These are phyloP conservation scores for Fistulifera solaris DNA, from an alignment of 108 stramenopile genomes.

Conservation along the genomic window DNA sequence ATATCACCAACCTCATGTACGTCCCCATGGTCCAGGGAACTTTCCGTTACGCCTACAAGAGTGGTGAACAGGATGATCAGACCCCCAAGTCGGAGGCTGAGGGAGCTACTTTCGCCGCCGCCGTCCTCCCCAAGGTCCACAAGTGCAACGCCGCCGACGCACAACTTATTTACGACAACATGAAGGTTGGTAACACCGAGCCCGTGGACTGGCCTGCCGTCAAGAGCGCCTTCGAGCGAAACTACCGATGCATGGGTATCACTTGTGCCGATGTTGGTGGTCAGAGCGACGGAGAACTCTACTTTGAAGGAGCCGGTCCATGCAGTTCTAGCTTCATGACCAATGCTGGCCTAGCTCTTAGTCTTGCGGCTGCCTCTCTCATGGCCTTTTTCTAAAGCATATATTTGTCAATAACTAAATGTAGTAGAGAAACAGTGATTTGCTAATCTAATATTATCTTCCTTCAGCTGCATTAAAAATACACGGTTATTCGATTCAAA, in stretches of 20 bases:
- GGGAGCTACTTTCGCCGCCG: constrained; percentile 66
- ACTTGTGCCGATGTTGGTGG: constrained; percentile 60
- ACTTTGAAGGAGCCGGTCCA: constrained; percentile 25
- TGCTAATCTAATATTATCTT: no score
- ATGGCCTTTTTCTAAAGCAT: no score
- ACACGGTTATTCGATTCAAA: no score
- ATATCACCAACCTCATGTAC: constrained; percentile 46
- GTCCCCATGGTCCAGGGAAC: constrained; percentile 71
- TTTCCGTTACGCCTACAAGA: constrained; percentile 53
- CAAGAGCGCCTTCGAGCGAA: constrained; percentile 57
- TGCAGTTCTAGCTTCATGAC: constrained; percentile 7
- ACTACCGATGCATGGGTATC: constrained; percentile 52
- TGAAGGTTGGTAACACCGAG: constrained; percentile 32
- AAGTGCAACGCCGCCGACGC: constrained; percentile 40
- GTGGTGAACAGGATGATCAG: constrained; percentile 17
- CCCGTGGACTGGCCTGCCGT: constrained; percentile 29
- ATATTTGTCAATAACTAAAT: no score
- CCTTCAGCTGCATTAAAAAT: no score
- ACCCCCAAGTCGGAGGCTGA: constrained; percentile 50
- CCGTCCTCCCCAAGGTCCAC: constrained; percentile 54
- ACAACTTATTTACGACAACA: constrained; percentile 52
- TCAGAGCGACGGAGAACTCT: constrained; percentile 24
- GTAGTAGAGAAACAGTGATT: no score
- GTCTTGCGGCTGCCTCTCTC: no score
- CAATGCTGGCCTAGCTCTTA: no score